phyloP scores from a whole-genome alignment of 139 green algal species.

The Tetraselmis chui region DNA sequence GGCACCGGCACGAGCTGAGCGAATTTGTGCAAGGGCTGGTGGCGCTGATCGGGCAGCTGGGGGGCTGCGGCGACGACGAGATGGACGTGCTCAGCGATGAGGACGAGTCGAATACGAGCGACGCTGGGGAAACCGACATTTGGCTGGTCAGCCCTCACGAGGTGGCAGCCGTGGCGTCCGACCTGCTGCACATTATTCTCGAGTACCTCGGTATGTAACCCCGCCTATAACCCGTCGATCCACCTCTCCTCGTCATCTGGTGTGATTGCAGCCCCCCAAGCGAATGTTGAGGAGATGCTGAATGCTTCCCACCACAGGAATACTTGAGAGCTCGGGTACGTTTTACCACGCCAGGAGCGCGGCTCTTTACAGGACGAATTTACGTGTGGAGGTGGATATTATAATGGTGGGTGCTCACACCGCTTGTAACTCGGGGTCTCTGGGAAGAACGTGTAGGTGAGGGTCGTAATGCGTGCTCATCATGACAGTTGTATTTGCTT shows the following conservation, averaged over 20 bases:
- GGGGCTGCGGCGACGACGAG: not conserved
- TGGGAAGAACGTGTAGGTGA: no score
- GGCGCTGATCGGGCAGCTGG: not conserved
- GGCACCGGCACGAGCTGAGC: not conserved
- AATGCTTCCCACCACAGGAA: not conserved
- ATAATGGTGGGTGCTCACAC: not conserved
- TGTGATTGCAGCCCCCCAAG: not conserved
- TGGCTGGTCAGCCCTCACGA: not conserved
- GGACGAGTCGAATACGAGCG: not conserved
- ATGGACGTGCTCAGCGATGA: not conserved
- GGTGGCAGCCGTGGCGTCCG: not conserved
- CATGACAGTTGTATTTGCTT: no score
- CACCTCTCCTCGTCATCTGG: no score
- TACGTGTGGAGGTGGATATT: not conserved
- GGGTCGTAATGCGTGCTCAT: no score
- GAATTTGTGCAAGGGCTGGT: not conserved
- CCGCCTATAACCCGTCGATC: no score
- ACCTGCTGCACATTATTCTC: not conserved
- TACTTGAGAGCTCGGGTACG: not conserved
- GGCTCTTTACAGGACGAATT: not conserved
- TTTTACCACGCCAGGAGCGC: not conserved
- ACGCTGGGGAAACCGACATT: not conserved
- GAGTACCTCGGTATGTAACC: not conserved
- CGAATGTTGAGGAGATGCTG: not conserved
- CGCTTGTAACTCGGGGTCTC: no score